These are phyloP conservation scores for Litchi chinensis DNA, from an alignment of 345 rosid species.

Conservation along the genomic window DNA sequence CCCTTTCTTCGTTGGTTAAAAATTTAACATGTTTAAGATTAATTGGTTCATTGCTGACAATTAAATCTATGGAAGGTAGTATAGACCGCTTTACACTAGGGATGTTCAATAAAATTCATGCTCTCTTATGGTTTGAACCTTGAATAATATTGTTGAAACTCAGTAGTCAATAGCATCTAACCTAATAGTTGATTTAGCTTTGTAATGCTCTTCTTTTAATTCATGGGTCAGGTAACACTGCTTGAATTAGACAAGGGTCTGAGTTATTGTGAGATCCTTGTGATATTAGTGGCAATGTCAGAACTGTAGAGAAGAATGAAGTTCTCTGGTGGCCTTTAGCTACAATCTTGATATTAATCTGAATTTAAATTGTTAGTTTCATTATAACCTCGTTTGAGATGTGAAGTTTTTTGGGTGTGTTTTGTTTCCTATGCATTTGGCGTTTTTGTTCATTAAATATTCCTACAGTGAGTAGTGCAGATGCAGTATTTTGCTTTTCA, in stretches of 20 bases:
- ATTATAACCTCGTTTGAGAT: neutral
- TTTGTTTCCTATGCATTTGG: neutral
- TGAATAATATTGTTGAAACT: neutral
- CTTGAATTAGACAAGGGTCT: neutral
- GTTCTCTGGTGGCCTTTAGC: neutral
- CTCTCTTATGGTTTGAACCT: neutral
- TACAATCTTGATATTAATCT: neutral
- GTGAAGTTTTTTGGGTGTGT: neutral
- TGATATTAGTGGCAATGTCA: neutral
- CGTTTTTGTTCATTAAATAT: neutral
- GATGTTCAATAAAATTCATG: neutral
- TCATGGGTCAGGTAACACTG: neutral
- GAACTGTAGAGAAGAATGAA: neutral
- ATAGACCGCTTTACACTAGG: neutral
- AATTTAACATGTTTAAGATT: constrained; percentile 9
- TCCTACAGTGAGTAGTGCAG: neutral
- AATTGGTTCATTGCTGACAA: neutral
- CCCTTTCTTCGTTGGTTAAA: neutral
- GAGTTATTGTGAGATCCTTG: neutral
- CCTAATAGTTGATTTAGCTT: neutral
- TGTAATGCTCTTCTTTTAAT: neutral
- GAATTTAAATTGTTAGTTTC: neutral
- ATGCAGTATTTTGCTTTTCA: neutral
- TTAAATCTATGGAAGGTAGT: neutral
- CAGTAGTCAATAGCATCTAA: neutral